phyloP scores from a whole-genome alignment of 306 rosid genomes.

The Cucurbita moschata region DNA sequence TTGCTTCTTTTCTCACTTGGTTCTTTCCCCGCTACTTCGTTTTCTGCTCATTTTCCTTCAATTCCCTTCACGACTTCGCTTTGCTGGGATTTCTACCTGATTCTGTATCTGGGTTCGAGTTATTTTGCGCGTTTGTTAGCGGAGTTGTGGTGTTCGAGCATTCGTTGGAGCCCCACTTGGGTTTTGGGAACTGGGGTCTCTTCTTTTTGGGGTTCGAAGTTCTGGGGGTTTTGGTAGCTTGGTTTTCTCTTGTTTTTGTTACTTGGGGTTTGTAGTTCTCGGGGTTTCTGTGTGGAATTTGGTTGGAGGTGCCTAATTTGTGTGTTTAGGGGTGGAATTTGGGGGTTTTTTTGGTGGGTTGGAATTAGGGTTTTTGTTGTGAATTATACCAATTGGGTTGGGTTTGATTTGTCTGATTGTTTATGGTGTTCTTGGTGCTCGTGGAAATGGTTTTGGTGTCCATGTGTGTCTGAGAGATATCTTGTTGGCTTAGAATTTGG shows the following conservation, averaged over 20 bases:
- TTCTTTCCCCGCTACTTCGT: background rate
- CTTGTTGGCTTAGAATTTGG: background rate
- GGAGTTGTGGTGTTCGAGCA: background rate
- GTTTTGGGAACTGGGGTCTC: background rate
- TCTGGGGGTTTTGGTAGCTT: background rate
- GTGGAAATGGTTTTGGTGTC: background rate
- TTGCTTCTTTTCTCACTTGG: background rate
- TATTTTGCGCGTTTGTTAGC: background rate
- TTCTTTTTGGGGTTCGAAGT: background rate
- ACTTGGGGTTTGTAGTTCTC: background rate
- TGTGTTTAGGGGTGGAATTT: background rate
- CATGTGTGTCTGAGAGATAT: background rate
- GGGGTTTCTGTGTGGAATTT: background rate
- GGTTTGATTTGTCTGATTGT: background rate
- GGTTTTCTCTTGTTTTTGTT: background rate
- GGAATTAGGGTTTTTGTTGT: slow-evolving; percentile 10
- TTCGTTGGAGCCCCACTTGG: background rate
- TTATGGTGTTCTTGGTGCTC: background rate
- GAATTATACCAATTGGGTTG: background rate
- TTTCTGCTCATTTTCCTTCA: background rate
- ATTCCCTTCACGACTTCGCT: background rate
- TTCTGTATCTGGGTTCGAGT: background rate
- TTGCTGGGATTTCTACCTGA: background rate
- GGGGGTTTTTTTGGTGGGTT: background rate
- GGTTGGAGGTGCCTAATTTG: background rate